Evolutionary conservation across 495 filamentous ascomycete species (phyloP).

Genomic region (Penicillium psychrofluorescens): DNA sequence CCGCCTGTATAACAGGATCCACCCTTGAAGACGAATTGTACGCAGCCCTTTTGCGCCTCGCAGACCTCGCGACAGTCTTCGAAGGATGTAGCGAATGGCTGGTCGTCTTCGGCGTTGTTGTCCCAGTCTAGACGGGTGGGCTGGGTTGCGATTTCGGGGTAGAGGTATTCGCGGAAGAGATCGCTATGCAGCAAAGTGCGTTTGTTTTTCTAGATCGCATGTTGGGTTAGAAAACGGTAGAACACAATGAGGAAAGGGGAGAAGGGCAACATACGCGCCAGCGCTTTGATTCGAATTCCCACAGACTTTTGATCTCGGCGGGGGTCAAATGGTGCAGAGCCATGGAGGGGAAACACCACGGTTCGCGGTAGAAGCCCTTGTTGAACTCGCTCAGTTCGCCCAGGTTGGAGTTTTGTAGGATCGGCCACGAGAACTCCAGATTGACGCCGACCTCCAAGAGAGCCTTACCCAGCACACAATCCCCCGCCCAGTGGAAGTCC

Average conservation of each 20-base stretch:
- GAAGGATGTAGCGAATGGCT: slow-evolving; percentile 20
- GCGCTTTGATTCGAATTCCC: slow-evolving; percentile 34
- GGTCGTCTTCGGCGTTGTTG: slow-evolving; percentile 34
- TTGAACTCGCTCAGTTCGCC: slow-evolving; percentile 39
- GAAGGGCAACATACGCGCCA: slow-evolving; percentile 22
- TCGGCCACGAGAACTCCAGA: slow-evolving; percentile 43
- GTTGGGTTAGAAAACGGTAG: background rate
- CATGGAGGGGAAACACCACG: slow-evolving; percentile 51
- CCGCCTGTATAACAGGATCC: slow-evolving; percentile 25
- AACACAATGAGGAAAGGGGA: background rate
- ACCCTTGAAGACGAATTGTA: slow-evolving; percentile 30
- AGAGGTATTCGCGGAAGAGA: slow-evolving; percentile 37
- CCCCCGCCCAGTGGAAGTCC: slow-evolving; percentile 58
- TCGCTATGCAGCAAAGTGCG: slow-evolving; percentile 34
- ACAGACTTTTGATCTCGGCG: slow-evolving; percentile 29
- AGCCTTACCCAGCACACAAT: slow-evolving; percentile 54
- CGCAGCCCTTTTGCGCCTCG: slow-evolving; percentile 17
- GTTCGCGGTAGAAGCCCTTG: slow-evolving; percentile 28
- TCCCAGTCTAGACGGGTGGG: slow-evolving; percentile 34
- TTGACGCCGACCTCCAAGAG: slow-evolving; percentile 47
- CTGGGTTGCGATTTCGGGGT: slow-evolving; percentile 23
- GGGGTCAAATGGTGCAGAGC: slow-evolving; percentile 47
- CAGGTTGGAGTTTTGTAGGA: slow-evolving; percentile 42
- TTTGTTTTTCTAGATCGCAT: slow-evolving; percentile 20
- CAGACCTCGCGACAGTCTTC: slow-evolving; percentile 31